Conservation (phyloP, 2,329 filamentous ascomycete genomes). For the Botryotinia calthae region DNA sequence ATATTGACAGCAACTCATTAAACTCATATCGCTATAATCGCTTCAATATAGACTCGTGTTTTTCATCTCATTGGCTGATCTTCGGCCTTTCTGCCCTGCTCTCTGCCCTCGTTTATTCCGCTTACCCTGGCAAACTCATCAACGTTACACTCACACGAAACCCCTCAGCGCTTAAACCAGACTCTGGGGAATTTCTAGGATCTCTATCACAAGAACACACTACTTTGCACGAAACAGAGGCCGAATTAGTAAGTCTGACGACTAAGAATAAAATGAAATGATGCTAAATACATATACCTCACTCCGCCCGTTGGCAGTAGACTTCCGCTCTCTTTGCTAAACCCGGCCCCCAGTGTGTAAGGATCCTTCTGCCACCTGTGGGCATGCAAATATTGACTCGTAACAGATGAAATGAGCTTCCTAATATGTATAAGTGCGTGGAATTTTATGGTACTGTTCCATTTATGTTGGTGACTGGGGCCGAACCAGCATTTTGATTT, state of each 20-base stretch:
- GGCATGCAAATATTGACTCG: not conserved
- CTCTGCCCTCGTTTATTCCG: conserved; percentile 2
- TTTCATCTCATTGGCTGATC: conserved; percentile 1
- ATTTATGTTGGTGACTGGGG: conserved; percentile 13
- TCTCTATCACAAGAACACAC: not conserved
- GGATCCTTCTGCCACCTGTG: not conserved
- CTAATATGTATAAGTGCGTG: conserved; percentile 12
- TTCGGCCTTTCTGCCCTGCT: not conserved
- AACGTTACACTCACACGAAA: not conserved
- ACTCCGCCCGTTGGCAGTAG: conserved; percentile 3
- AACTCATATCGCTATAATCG: not conserved
- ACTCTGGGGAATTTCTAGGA: conserved; percentile 17
- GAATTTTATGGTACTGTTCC: not conserved
- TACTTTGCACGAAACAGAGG: not conserved
- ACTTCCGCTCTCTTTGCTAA: not conserved
- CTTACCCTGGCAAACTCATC: not conserved
- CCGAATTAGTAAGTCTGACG: not conserved
- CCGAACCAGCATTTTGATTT: conserved; percentile 10
- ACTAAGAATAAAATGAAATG: conserved; percentile 17
- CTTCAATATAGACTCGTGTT: conserved; percentile 13
- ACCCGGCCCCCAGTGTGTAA: not conserved
- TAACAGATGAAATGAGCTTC: not conserved
- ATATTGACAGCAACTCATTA: conserved; percentile 5
- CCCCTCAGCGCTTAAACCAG: conserved; percentile 12
- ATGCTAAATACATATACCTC: not conserved